phyloP scores from a whole-genome alignment of 805 yeast species.

The Metschnikowia henanensis region DNA sequence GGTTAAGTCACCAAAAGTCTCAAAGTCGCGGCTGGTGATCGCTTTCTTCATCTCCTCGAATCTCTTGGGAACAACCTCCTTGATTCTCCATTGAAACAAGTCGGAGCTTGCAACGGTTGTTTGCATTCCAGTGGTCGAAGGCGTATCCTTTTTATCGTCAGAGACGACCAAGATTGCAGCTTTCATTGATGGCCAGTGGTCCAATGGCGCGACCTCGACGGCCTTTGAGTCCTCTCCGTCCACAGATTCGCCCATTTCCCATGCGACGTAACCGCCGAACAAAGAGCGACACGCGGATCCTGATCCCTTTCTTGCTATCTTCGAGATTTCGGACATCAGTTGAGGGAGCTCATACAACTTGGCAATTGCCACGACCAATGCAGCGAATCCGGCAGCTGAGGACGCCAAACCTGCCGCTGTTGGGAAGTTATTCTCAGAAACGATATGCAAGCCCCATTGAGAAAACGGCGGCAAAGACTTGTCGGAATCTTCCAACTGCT shows the following conservation, averaged over 20 bases:
- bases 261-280: constrained; percentile 97
- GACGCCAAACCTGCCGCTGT: constrained; percentile 99
- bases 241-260: constrained; percentile 86
- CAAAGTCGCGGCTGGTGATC: constrained; percentile 73
- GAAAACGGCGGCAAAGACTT: constrained; percentile 59
- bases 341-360: constrained; percentile 83
- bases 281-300: constrained; percentile 98
- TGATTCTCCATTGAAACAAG: constrained; percentile 76
- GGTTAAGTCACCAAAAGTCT: constrained; percentile 81
- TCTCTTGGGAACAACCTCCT: constrained; percentile 82
- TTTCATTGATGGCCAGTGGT: constrained; percentile 88
- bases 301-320: constrained; percentile 96
- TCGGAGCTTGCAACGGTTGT: constrained; percentile 87
- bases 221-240: constrained; percentile 96
- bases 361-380: constrained; percentile 88
- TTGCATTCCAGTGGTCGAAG: constrained; percentile 97
- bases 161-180: constrained; percentile 92
- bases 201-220: constrained; percentile 80
- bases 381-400: constrained; percentile 98
- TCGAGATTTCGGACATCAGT: constrained; percentile 79
- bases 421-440: constrained; percentile 95
- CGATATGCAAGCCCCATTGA: constrained; percentile 69
- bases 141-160: constrained; percentile 91
- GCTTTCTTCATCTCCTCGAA: constrained; percentile 80
- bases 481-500: constrained; percentile 57